These are phyloP conservation scores for Asterophora parasitica DNA, from an alignment of 768 basidiomycete species.

Conservation along the genomic window DNA sequence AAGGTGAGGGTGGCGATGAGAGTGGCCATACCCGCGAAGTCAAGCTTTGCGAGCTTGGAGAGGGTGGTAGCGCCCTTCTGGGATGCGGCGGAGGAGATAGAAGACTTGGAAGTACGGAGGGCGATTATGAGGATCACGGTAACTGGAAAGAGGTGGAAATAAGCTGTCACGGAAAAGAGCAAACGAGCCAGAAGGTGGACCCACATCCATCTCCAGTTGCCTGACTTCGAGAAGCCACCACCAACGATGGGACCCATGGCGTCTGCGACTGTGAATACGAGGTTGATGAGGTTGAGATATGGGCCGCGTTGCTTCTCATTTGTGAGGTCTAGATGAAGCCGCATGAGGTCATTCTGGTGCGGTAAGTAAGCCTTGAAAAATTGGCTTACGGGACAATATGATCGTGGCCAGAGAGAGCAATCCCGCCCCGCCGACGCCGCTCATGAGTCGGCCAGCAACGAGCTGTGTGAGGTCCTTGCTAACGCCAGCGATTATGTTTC, in stretches of 20 bases:
- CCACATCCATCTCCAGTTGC: conserved; percentile 27
- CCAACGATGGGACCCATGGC: conserved; percentile 23
- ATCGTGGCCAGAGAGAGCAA: conserved; percentile 19
- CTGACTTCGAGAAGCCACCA: conserved; percentile 20
- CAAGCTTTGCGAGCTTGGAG: conserved; percentile 6
- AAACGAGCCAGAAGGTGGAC: background rate
- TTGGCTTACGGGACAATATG: conserved; percentile 18
- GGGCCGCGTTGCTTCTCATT: conserved; percentile 23
- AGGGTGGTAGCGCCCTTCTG: background rate
- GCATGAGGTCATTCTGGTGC: background rate
- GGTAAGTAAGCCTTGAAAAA: background rate
- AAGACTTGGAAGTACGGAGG: conserved; percentile 7
- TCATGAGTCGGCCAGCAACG: conserved; percentile 22
- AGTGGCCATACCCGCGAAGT: conserved; percentile 21
- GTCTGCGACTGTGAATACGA: conserved; percentile 22
- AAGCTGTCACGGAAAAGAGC: background rate
- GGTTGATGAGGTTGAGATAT: conserved; percentile 24
- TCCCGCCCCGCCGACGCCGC: conserved; percentile 23
- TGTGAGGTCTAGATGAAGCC: conserved; percentile 18
- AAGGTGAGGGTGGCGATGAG: conserved; percentile 19
- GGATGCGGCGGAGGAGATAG: background rate
- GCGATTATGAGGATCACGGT: conserved; percentile 17
- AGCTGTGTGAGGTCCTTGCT: conserved; percentile 20
- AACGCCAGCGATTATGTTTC: conserved; percentile 22
- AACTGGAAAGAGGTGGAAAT: conserved; percentile 12